Conservation (phyloP, 768 basidiomycete genomes). For the Lactarius trivialis region DNA sequence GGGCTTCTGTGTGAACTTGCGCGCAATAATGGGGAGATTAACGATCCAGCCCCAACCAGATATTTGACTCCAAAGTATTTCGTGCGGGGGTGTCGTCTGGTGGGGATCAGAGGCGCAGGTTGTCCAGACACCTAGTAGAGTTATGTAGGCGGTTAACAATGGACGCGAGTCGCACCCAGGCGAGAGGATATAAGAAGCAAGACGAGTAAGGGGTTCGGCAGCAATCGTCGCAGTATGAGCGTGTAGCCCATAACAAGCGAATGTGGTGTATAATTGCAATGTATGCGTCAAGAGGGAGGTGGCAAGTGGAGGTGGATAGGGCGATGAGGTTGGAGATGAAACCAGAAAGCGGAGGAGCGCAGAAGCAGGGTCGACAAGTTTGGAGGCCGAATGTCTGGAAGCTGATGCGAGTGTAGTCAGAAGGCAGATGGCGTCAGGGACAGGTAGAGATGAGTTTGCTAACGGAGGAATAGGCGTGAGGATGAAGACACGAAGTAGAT, state of each 20-base stretch:
- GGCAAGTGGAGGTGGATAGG: conserved; percentile 34
- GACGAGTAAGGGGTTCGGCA: conserved; percentile 43
- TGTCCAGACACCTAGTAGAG: conserved; percentile 64
- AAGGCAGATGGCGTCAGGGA: conserved; percentile 50
- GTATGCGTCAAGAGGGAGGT: conserved; percentile 48
- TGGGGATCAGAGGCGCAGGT: conserved; percentile 89
- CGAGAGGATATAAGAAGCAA: conserved; percentile 44
- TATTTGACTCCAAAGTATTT: conserved; percentile 85
- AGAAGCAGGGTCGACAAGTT: conserved; percentile 51
- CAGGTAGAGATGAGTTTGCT: conserved; percentile 29
- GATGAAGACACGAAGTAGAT: conserved; percentile 51
- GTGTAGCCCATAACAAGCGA: conserved; percentile 77
- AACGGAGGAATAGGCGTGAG: conserved; percentile 43
- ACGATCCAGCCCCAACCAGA: conserved; percentile 70
- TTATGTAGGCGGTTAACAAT: conserved; percentile 47
- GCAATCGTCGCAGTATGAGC: conserved; percentile 62
- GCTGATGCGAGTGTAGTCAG: conserved; percentile 52
- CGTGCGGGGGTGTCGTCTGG: conserved; percentile 76
- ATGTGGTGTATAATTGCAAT: conserved; percentile 52
- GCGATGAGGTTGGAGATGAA: conserved; percentile 41
- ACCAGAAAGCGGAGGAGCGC: conserved; percentile 68
- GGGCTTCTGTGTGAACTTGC: conserved; percentile 30
- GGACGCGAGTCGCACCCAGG: conserved; percentile 31
- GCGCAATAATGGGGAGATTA: conserved; percentile 41
- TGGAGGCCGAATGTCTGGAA: conserved; percentile 61